Evolutionary conservation across 2,329 filamentous ascomycete genomes (phyloP).

Genomic region (Aschersonia sp.): DNA sequence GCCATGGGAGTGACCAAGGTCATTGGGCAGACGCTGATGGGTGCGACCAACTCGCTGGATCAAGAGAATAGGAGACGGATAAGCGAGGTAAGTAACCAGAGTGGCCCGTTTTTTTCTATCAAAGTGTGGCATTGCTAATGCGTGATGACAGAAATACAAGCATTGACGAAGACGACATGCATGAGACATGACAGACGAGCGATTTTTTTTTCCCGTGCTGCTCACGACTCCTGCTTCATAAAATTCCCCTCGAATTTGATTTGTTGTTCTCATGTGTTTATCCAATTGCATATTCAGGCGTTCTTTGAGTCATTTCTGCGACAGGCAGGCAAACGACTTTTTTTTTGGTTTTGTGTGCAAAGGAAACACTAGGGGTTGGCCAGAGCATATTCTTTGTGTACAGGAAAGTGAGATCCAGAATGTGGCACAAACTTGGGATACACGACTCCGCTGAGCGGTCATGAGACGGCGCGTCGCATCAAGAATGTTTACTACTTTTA

Average conservation of each 20-base stretch:
- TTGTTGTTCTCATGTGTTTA: not conserved
- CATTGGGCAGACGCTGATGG: slow-evolving; percentile 76
- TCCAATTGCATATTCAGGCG: not conserved
- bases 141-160: slow-evolving; percentile 26
- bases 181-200: not conserved
- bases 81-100: slow-evolving; percentile 66
- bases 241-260: not conserved
- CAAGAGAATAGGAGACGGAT: slow-evolving; percentile 64
- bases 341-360: not conserved
- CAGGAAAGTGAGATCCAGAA: no score
- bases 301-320: not conserved
- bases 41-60: slow-evolving; percentile 85
- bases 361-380: no score
- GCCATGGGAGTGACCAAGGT: slow-evolving; percentile 83
- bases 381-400: no score
- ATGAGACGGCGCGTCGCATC: no score
- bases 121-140: not conserved
- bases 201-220: not conserved
- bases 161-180: slow-evolving; percentile 12
- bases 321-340: not conserved
- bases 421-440: no score
- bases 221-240: not conserved
- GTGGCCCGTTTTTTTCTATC: no score
- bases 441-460: no score
- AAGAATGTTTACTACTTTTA: no score